These are phyloP conservation scores for Cicer chorassanicum DNA, from an alignment of 306 rosid genomes.

Conservation along the genomic window DNA sequence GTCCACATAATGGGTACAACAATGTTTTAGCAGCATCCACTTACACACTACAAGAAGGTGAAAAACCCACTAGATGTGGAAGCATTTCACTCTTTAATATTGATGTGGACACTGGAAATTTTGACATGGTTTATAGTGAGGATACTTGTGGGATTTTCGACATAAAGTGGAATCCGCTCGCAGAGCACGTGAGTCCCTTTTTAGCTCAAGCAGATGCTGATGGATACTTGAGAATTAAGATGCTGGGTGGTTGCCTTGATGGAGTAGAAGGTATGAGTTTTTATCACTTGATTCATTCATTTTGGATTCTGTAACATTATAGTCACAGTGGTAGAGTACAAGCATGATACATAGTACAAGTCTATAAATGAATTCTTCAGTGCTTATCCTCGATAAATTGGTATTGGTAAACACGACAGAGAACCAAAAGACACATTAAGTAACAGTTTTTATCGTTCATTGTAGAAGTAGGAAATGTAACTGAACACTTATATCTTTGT, in stretches of 20 bases:
- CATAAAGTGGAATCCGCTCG: slow-evolving; percentile 79
- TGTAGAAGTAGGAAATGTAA: slow-evolving; percentile 9
- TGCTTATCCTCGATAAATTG: background rate
- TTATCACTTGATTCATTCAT: slow-evolving; percentile 23
- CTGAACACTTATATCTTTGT: background rate
- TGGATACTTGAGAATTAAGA: slow-evolving; percentile 74
- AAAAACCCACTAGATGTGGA: slow-evolving; percentile 67
- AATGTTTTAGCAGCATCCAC: slow-evolving; percentile 82
- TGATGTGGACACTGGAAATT: slow-evolving; percentile 47
- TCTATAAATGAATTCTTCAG: background rate
- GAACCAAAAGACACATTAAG: background rate
- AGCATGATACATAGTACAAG: background rate
- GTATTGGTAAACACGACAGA: background rate
- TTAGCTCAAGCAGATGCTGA: slow-evolving; percentile 86
- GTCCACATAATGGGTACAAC: slow-evolving; percentile 61
- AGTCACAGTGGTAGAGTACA: background rate
- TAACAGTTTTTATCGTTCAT: background rate
- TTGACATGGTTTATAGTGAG: slow-evolving; percentile 58
- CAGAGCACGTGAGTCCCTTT: slow-evolving; percentile 53
- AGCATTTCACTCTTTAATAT: slow-evolving; percentile 73
- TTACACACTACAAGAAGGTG: slow-evolving; percentile 78
- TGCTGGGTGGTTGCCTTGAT: slow-evolving; percentile 49
- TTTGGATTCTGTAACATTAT: background rate
- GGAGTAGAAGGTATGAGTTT: slow-evolving; percentile 60
- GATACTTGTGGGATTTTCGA: slow-evolving; percentile 76